A percentile compares a stretch with the other conserved stretches of the same genome.
These are phyloP conservation scores for Hypholoma sublateritium DNA, from an alignment of 768 basidiomycete genomes.

Conservation along the genomic window DNA sequence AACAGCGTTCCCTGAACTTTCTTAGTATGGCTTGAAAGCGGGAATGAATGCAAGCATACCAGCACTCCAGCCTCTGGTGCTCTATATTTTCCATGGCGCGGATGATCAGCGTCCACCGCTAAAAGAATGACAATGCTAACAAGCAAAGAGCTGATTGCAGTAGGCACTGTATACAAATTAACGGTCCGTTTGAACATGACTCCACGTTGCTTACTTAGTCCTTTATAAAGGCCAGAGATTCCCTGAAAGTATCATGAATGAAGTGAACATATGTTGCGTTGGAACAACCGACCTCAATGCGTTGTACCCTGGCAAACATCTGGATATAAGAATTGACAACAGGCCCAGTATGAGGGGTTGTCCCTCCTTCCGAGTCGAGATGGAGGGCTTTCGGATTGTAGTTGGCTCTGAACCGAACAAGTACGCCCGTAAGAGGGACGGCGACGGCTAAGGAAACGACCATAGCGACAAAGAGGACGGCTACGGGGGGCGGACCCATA, in stretches of 20 bases:
- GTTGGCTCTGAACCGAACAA: constrained; percentile 79
- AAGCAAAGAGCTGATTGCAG: constrained; percentile 47
- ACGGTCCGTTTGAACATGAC: neutral
- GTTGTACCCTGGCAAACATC: constrained; percentile 71
- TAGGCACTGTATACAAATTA: constrained; percentile 35
- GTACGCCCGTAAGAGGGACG: constrained; percentile 64
- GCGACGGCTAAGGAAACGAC: constrained; percentile 54
- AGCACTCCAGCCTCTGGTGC: constrained; percentile 61
- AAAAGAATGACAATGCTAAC: constrained; percentile 58
- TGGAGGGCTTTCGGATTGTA: constrained; percentile 86
- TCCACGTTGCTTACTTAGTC: constrained; percentile 46
- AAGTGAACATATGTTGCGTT: neutral
- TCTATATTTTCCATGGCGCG: constrained; percentile 65
- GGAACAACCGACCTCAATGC: constrained; percentile 57
- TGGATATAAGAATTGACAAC: constrained; percentile 73
- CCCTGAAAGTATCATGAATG: constrained; percentile 36
- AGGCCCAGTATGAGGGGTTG: constrained; percentile 76
- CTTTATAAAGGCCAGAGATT: constrained; percentile 77
- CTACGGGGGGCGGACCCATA: constrained; percentile 24
- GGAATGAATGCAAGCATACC: constrained; percentile 20
- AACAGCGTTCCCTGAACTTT: constrained; percentile 51
- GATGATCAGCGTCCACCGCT: constrained; percentile 55
- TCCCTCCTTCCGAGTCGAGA: constrained; percentile 73
- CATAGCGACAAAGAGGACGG: constrained; percentile 45
- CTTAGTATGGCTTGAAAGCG: neutral